Conservation (phyloP, 768 basidiomycete species). For the Russula virescens region DNA sequence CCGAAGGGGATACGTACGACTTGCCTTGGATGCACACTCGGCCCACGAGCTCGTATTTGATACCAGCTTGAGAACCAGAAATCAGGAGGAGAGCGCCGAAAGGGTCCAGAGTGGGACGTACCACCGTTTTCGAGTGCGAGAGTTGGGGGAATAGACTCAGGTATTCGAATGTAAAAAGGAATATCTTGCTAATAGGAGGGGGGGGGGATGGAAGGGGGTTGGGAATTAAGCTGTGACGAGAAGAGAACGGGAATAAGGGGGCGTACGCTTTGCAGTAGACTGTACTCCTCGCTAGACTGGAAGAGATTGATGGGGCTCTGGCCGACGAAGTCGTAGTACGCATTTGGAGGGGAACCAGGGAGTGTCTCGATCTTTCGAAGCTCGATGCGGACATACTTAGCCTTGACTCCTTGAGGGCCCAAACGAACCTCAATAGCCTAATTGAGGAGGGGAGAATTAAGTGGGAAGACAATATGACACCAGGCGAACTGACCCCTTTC, state of each 20-base stretch:
- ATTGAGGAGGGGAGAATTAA: not conserved
- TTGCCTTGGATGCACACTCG: slow-evolving; percentile 84
- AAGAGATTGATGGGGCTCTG: slow-evolving; percentile 79
- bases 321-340: slow-evolving; percentile 76
- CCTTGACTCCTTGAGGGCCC: slow-evolving; percentile 70
- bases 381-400: slow-evolving; percentile 89
- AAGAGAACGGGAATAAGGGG: not conserved
- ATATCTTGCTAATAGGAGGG: slow-evolving; percentile 62
- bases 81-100: slow-evolving; percentile 4
- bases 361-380: slow-evolving; percentile 85
- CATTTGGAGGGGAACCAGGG: slow-evolving; percentile 60
- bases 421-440: slow-evolving; percentile 85
- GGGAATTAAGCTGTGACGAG: slow-evolving; percentile 2
- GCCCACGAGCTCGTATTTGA: slow-evolving; percentile 87
- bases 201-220: too few relatives aligned
- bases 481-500: slow-evolving; percentile 57
- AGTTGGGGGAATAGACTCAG: slow-evolving; percentile 85
- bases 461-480: slow-evolving; percentile 20
- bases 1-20: slow-evolving; percentile 43
- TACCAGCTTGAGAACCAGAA: slow-evolving; percentile 50
- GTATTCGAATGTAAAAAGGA: slow-evolving; percentile 85
- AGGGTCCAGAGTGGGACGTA: slow-evolving; percentile 28
- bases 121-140: slow-evolving; percentile 75
- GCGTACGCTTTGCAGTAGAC: slow-evolving; percentile 57
- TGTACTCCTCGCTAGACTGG: slow-evolving; percentile 74